These are phyloP conservation scores for Camellia granthamiana DNA, from an alignment of 148 eudicot species.

Conservation along the genomic window DNA sequence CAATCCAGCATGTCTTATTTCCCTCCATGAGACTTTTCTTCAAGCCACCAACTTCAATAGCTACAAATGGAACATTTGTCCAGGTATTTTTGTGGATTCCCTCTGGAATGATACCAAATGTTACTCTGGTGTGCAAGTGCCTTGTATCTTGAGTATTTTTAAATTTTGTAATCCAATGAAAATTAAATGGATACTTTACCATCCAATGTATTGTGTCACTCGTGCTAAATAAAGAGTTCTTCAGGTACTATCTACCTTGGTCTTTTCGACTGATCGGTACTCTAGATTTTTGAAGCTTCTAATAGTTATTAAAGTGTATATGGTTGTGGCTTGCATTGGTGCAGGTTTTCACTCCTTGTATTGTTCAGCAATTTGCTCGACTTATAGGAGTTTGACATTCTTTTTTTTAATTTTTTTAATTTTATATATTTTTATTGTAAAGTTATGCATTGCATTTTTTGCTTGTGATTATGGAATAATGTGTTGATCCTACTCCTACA, in stretches of 20 bases:
- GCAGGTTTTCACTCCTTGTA: not conserved
- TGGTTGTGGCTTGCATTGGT: not conserved
- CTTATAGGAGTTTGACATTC: not conserved
- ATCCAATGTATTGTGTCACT: not conserved
- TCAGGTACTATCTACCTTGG: not conserved
- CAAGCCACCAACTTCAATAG: conserved; percentile 83
- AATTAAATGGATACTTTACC: not conserved
- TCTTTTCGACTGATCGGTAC: not conserved
- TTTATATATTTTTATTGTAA: not conserved
- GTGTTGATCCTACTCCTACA: conserved; percentile 19
- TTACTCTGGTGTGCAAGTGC: not conserved
- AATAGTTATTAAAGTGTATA: not conserved
- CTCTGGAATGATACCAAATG: not conserved
- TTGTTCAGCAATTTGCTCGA: not conserved
- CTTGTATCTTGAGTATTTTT: not conserved
- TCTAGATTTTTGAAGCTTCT: not conserved
- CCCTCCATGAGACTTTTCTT: conserved; percentile 92
- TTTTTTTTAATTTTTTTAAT: too few relatives aligned
- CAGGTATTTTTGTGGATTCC: conserved; percentile 43
- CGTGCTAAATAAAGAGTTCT: not conserved
- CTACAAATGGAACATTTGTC: conserved; percentile 84
- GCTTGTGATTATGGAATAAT: not conserved
- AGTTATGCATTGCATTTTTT: not conserved
- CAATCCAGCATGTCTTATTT: conserved; percentile 83
- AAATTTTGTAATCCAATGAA: not conserved